Conservation (phyloP, 2,329 filamentous ascomycete species). For the Madurella fahalii region DNA sequence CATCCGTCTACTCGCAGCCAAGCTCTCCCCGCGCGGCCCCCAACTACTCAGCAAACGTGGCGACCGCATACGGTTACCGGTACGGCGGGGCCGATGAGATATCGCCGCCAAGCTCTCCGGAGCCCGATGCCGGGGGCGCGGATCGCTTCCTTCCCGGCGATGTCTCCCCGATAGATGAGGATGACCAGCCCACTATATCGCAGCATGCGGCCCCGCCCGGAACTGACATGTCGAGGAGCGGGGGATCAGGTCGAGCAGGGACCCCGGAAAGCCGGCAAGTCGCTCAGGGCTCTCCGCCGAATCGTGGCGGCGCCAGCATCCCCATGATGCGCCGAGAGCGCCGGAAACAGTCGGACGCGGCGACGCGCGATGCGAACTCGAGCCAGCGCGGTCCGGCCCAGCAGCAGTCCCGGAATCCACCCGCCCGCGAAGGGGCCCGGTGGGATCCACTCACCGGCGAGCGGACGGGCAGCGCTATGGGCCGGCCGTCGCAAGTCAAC, state of each 20-base stretch:
- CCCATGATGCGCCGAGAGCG: slow-evolving; percentile 51
- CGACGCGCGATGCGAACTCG: slow-evolving; percentile 39
- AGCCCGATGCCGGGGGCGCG: slow-evolving; percentile 34
- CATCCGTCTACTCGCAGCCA: slow-evolving; percentile 57
- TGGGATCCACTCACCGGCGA: slow-evolving; percentile 68
- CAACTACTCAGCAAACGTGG: slow-evolving; percentile 30
- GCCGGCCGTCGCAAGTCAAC: slow-evolving; percentile 53
- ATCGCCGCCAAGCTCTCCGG: slow-evolving; percentile 57
- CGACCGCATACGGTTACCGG: slow-evolving; percentile 24
- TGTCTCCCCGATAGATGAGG: slow-evolving; percentile 53
- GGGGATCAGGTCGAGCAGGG: not conserved
- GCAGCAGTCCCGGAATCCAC: slow-evolving; percentile 28
- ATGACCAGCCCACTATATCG: slow-evolving; percentile 17
- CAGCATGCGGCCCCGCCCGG: not conserved
- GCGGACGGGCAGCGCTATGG: slow-evolving; percentile 53
- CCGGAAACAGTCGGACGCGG: slow-evolving; percentile 41
- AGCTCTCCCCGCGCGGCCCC: slow-evolving; percentile 37
- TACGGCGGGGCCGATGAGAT: slow-evolving; percentile 33
- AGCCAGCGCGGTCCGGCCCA: slow-evolving; percentile 31
- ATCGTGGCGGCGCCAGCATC: slow-evolving; percentile 39
- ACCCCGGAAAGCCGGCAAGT: slow-evolving; percentile 8
- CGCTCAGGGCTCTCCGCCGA: slow-evolving; percentile 24
- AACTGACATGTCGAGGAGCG: slow-evolving; percentile 6
- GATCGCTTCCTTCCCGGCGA: slow-evolving; percentile 31
- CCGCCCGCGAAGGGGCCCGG: slow-evolving; percentile 42